Conservation (phyloP, 2,329 filamentous ascomycete species). For the Penicillium sp. region DNA sequence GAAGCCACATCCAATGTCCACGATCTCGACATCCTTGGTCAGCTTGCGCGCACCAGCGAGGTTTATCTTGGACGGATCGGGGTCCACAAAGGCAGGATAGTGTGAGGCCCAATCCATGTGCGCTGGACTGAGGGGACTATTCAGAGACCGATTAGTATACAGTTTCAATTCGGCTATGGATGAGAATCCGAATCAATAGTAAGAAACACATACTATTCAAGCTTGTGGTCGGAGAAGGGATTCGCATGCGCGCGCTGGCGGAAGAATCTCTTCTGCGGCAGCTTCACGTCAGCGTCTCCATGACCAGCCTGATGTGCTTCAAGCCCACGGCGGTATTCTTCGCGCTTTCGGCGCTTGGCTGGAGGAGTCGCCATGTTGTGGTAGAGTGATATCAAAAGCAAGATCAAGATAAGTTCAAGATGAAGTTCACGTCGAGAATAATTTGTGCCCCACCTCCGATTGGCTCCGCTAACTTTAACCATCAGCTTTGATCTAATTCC, state of each 20-base stretch:
- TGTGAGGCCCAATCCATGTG: slow-evolving; percentile 88
- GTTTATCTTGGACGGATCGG: slow-evolving; percentile 32
- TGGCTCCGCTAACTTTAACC: slow-evolving; percentile 7
- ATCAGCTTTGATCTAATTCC: neutral
- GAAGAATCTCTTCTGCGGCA: slow-evolving; percentile 95
- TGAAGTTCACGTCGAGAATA: slow-evolving; percentile 4
- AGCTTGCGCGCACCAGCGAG: slow-evolving; percentile 40
- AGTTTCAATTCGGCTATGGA: neutral
- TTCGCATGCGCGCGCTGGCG: slow-evolving; percentile 95
- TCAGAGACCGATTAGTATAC: slow-evolving; percentile 1
- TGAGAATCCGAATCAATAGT: neutral
- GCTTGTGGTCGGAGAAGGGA: slow-evolving; percentile 88
- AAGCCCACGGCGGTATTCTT: slow-evolving; percentile 52
- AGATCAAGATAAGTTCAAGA: neutral
- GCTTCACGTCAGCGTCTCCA: slow-evolving; percentile 43
- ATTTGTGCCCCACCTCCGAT: slow-evolving; percentile 12
- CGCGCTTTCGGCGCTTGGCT: slow-evolving; percentile 60
- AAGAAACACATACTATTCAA: slow-evolving; percentile 67
- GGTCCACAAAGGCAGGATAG: slow-evolving; percentile 66
- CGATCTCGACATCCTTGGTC: slow-evolving; percentile 74
- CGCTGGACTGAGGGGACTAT: slow-evolving; percentile 68
- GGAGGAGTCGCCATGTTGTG: slow-evolving; percentile 24
- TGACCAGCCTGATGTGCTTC: slow-evolving; percentile 22
- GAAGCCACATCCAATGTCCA: slow-evolving; percentile 96
- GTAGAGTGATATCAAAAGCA: neutral